These are phyloP conservation scores for Didymella exigua DNA, from an alignment of 2,329 filamentous ascomycete genomes.

Conservation along the genomic window DNA sequence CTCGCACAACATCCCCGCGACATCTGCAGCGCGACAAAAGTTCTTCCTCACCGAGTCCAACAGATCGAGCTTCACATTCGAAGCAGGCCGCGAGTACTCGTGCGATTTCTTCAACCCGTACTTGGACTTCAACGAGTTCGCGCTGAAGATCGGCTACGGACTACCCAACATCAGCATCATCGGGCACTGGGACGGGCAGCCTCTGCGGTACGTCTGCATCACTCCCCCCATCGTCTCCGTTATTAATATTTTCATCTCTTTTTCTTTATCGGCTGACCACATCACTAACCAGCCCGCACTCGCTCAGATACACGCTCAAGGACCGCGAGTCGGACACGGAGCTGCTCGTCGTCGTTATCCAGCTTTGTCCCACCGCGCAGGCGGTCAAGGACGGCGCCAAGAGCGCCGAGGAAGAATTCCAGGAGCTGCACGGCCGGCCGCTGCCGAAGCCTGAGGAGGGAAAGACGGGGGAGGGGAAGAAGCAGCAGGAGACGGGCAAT, in stretches of 20 bases:
- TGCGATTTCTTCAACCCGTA: constrained; percentile 90
- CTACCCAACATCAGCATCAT: constrained; percentile 78
- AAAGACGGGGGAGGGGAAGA: constrained; percentile 27
- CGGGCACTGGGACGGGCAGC: constrained; percentile 80
- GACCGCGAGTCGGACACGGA: constrained; percentile 74
- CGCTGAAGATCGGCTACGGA: constrained; percentile 59
- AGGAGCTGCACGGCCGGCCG: constrained; percentile 26
- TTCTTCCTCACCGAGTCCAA: constrained; percentile 63
- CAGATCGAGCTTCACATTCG: constrained; percentile 64
- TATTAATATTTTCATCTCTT: no score
- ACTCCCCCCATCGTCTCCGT: constrained; percentile 2
- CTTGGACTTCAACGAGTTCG: constrained; percentile 81
- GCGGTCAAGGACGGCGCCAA: constrained; percentile 33
- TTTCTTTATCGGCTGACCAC: constrained; percentile 8
- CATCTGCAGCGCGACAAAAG: constrained; percentile 60
- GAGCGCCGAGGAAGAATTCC: constrained; percentile 32
- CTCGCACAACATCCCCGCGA: constrained; percentile 49
- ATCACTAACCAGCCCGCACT: constrained; percentile 68
- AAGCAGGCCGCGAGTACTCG: constrained; percentile 65
- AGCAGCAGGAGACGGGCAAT: constrained; percentile 6
- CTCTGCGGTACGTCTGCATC: constrained; percentile 63
- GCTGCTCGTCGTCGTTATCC: constrained; percentile 83
- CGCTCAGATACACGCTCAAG: constrained; percentile 89
- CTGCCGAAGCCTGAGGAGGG: neutral
- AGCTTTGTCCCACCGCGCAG: constrained; percentile 72